Conservation (phyloP, 768 basidiomycete genomes). For the Xanthoconium stramineum region DNA sequence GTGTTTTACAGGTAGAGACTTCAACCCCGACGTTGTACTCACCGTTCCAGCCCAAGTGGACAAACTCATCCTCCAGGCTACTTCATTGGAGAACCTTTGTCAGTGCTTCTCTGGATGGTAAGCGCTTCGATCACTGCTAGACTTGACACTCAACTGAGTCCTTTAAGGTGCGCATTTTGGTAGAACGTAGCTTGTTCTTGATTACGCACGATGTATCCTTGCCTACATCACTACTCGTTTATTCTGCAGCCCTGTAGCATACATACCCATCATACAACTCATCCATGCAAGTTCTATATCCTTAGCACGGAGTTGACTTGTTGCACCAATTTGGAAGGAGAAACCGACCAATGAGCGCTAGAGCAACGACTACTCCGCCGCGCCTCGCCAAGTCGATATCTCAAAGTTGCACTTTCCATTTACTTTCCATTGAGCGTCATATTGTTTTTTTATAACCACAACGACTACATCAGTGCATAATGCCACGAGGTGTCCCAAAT, state of each 20-base stretch:
- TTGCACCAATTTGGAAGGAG: too few relatives aligned
- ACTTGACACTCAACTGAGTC: neutral
- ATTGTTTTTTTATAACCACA: neutral
- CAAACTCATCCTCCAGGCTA: constrained; percentile 90
- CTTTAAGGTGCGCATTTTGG: constrained; percentile 72
- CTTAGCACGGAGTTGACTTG: too few relatives aligned
- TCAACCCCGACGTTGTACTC: constrained; percentile 78
- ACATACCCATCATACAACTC: neutral
- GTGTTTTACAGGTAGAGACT: constrained; percentile 70
- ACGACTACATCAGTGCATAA: constrained; percentile 25
- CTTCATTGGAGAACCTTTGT: constrained; percentile 90
- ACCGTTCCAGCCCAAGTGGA: constrained; percentile 85
- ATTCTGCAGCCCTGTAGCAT: constrained; percentile 24
- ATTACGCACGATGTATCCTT: constrained; percentile 4
- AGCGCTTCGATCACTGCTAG: neutral
- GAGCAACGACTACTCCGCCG: too few relatives aligned
- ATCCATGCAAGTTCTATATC: too few relatives aligned
- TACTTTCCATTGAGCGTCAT: neutral
- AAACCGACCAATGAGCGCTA: too few relatives aligned
- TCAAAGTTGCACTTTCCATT: neutral
- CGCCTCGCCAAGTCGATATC: too few relatives aligned
- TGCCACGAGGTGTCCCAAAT: constrained; percentile 84
- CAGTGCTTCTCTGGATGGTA: constrained; percentile 96
- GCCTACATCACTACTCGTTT: constrained; percentile 13
- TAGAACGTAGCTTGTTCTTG: constrained; percentile 29